phyloP scores from a whole-genome alignment of 306 rosid genomes.

The Calophaca sinica region DNA sequence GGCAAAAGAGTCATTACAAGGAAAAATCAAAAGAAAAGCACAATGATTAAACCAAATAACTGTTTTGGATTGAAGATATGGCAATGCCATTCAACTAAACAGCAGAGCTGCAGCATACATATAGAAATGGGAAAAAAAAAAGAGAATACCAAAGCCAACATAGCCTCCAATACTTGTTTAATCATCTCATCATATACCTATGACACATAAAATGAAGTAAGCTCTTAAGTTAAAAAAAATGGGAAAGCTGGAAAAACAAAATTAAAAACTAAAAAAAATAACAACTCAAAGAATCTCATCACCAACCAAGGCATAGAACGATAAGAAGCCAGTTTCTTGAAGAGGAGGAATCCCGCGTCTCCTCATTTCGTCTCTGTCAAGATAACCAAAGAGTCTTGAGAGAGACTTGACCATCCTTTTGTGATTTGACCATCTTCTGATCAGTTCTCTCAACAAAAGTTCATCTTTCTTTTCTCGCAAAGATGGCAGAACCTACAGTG shows the following conservation, averaged over 20 bases:
- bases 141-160: conserved; percentile 1
- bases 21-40: not conserved
- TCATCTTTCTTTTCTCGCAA: not conserved
- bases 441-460: not conserved
- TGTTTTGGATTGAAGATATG: not conserved
- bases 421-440: too few relatives aligned
- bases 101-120: not conserved
- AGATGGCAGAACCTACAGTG: not conserved
- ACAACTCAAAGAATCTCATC: too few relatives aligned
- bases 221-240: not conserved
- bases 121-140: not conserved
- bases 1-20: not conserved
- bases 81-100: too few relatives aligned
- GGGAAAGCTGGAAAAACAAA: not conserved
- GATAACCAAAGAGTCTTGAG: not conserved
- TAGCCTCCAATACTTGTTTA: conserved; percentile 1
- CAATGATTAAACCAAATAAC: not conserved
- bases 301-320: not conserved
- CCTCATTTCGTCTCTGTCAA: not conserved
- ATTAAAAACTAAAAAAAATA: too few relatives aligned
- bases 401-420: not conserved
- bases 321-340: conserved; percentile 1
- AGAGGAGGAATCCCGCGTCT: not conserved
- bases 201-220: not conserved
- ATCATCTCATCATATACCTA: not conserved